phyloP scores from a whole-genome alignment of 1,284 basidiomycete species.

The Heterobasidion annosum region DNA sequence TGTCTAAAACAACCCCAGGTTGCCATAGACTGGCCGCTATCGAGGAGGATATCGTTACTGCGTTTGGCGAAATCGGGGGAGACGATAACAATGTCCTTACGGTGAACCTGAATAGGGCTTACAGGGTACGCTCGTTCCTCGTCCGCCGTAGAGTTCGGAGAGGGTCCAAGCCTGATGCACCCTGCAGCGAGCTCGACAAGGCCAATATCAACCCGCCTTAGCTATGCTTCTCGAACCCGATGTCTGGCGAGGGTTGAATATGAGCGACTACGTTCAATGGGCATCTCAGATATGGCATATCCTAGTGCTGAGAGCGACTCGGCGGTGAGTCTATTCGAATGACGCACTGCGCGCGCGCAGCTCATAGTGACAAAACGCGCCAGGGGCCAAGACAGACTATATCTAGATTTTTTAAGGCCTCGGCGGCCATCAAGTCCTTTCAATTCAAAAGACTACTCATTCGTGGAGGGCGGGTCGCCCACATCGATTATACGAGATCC shows the following conservation, averaged over 20 bases:
- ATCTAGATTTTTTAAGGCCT: constrained; percentile 53
- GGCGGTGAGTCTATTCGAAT: constrained; percentile 37
- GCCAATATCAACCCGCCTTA: constrained; percentile 52
- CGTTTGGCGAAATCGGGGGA: constrained; percentile 49
- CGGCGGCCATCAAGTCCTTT: constrained; percentile 43
- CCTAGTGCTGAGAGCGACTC: constrained; percentile 53
- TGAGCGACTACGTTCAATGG: constrained; percentile 62
- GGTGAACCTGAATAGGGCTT: constrained; percentile 53
- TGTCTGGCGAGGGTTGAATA: constrained; percentile 57
- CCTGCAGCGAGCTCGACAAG: constrained; percentile 56
- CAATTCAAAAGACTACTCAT: constrained; percentile 45
- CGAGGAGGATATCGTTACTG: constrained; percentile 61
- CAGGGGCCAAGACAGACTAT: constrained; percentile 56
- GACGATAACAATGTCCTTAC: constrained; percentile 54
- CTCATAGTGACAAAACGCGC: neutral
- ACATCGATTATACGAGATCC: constrained; percentile 50
- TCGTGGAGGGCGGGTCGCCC: constrained; percentile 20
- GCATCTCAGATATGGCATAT: constrained; percentile 70
- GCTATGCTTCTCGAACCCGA: constrained; percentile 56
- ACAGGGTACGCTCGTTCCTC: constrained; percentile 35
- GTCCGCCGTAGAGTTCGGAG: neutral
- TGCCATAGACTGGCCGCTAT: constrained; percentile 53
- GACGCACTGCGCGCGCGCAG: neutral
- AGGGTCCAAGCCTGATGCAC: neutral
- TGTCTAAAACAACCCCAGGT: constrained; percentile 30